phyloP scores from a whole-genome alignment of 441 rosid genomes.

The Corymbia calophylla region DNA sequence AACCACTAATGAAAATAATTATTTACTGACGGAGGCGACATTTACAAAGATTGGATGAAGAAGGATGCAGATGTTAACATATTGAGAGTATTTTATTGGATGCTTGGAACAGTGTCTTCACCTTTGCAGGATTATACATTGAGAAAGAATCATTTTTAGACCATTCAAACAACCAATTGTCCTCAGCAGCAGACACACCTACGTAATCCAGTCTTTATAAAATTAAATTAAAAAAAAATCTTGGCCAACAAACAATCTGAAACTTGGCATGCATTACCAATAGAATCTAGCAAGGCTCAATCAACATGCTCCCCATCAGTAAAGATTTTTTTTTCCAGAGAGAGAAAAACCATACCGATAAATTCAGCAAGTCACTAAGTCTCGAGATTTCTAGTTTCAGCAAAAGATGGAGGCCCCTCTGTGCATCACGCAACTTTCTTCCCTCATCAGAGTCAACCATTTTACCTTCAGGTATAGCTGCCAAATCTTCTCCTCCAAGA shows the following conservation, averaged over 20 bases:
- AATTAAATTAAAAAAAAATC: neutral
- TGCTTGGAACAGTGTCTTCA: neutral
- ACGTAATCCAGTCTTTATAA: neutral
- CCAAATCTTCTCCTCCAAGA: constrained; percentile 16
- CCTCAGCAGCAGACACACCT: neutral
- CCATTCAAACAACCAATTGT: neutral
- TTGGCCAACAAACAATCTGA: neutral
- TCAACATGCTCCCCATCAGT: neutral
- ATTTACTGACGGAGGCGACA: neutral
- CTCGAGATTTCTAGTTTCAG: constrained; percentile 56
- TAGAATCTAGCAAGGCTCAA: neutral
- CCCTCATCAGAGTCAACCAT: constrained; percentile 24
- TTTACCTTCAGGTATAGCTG: constrained; percentile 24
- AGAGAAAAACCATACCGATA: constrained; percentile 50
- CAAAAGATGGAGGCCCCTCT: constrained; percentile 47
- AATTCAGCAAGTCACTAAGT: constrained; percentile 58
- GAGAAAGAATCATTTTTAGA: neutral
- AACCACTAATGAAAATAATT: neutral
- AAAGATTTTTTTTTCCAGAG: constrained; percentile 12
- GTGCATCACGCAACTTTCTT: constrained; percentile 34
- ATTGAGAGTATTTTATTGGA: neutral
- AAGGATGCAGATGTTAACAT: neutral
- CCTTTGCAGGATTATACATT: neutral
- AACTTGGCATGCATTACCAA: neutral
- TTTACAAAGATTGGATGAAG: neutral